Conservation (phyloP, 192 early-diverging fungal genomes). For the Podila epigama region DNA sequence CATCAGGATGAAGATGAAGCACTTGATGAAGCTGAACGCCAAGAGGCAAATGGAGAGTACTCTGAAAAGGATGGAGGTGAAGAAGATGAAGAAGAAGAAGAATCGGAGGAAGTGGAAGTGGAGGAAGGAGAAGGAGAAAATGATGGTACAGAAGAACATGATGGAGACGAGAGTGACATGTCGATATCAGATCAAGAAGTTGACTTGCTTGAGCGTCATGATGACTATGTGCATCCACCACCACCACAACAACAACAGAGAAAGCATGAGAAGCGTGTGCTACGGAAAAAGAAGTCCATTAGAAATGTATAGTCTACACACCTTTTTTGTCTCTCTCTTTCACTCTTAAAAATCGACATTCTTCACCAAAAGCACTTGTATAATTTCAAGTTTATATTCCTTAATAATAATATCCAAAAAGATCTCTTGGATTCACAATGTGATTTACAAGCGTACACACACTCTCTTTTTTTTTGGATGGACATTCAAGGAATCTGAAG, state of each 20-base stretch:
- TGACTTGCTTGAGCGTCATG: constrained; percentile 35
- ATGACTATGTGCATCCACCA: constrained; percentile 15
- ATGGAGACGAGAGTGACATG: constrained; percentile 30
- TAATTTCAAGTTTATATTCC: too few relatives aligned
- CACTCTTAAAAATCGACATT: too few relatives aligned
- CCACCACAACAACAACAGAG: background rate
- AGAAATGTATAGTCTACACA: too few relatives aligned
- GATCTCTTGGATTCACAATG: too few relatives aligned
- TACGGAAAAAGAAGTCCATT: background rate
- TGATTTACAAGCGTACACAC: too few relatives aligned
- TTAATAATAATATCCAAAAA: too few relatives aligned
- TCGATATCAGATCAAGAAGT: constrained; percentile 27
- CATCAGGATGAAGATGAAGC: constrained; percentile 1
- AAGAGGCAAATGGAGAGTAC: background rate
- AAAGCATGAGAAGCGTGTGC: background rate
- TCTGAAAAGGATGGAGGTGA: background rate
- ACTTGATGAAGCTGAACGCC: background rate
- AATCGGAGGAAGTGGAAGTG: constrained; percentile 3
- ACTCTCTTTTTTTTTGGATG: too few relatives aligned
- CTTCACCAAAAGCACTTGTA: too few relatives aligned
- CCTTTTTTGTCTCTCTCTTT: too few relatives aligned
- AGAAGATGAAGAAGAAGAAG: background rate
- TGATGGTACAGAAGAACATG: constrained; percentile 1
- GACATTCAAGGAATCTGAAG: too few relatives aligned
- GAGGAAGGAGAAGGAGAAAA: constrained; percentile 6